phyloP scores from a whole-genome alignment of 1,284 basidiomycete genomes.

The Moesziomyces sp. region DNA sequence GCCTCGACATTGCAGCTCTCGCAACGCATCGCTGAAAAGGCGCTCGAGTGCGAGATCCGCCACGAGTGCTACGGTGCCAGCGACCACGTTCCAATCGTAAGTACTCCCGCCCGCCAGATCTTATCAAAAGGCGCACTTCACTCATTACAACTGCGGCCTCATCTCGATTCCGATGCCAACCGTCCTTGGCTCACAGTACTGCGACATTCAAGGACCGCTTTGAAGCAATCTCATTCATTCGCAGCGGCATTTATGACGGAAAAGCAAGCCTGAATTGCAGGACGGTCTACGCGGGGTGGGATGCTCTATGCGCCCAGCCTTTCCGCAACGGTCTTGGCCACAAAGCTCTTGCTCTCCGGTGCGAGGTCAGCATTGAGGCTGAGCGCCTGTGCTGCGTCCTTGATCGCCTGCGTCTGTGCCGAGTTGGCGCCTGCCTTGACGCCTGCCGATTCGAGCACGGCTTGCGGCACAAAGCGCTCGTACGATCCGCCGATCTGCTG shows the following conservation, averaged over 20 bases:
- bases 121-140: not conserved
- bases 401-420: constrained; percentile 9
- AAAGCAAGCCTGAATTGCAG: not conserved
- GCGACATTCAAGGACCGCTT: constrained; percentile 42
- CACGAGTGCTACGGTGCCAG: constrained; percentile 85
- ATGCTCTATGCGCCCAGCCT: constrained; percentile 10
- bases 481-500: constrained; percentile 41
- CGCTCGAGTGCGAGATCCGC: constrained; percentile 81
- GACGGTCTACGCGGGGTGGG: not conserved
- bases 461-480: constrained; percentile 13
- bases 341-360: constrained; percentile 25
- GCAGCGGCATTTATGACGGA: not conserved
- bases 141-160: not conserved
- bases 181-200: constrained; percentile 12
- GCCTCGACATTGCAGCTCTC: constrained; percentile 32
- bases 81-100: constrained; percentile 78
- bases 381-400: constrained; percentile 37
- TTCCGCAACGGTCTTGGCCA: constrained; percentile 28
- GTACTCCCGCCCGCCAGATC: constrained; percentile 1
- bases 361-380: constrained; percentile 29
- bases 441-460: constrained; percentile 24
- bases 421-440: constrained; percentile 1
- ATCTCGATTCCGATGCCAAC: no score
- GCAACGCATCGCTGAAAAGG: constrained; percentile 74
- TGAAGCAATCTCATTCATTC: not conserved